Percentiles rank a stretch among this genome's conserved stretches.
Conservation (phyloP, 805 yeast species). For the Wickerhamomyces bovis region DNA sequence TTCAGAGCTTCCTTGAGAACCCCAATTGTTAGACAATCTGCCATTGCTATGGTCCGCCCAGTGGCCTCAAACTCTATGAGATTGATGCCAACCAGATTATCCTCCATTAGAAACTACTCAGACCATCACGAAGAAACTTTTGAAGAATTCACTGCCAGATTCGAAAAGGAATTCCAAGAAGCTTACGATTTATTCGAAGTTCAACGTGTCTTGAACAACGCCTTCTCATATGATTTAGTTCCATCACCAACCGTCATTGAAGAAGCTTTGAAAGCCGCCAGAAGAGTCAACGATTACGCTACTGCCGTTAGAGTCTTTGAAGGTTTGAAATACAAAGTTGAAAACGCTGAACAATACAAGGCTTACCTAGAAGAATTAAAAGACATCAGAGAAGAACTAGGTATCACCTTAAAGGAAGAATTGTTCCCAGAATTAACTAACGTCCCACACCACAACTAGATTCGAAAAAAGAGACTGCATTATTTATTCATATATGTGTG, state of each 20-base stretch:
- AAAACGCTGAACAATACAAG: constrained; percentile 86
- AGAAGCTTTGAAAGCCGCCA: constrained; percentile 94
- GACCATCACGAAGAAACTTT: constrained; percentile 84
- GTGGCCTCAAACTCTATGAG: constrained; percentile 6
- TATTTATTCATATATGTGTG: neutral
- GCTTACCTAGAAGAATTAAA: constrained; percentile 94
- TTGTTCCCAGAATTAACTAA: constrained; percentile 44
- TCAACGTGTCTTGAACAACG: constrained; percentile 93
- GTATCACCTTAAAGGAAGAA: constrained; percentile 89
- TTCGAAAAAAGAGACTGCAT: neutral
- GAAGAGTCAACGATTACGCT: constrained; percentile 98
- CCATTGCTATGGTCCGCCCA: constrained; percentile 15
- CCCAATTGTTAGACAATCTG: constrained; percentile 15
- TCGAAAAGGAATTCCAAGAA: constrained; percentile 93
- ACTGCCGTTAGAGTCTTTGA: constrained; percentile 98
- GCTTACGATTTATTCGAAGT: constrained; percentile 86
- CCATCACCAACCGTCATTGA: constrained; percentile 96
- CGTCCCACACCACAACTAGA: constrained; percentile 20
- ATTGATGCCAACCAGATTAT: constrained; percentile 11
- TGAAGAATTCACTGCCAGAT: constrained; percentile 86
- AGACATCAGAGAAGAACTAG: constrained; percentile 86
- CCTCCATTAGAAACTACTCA: constrained; percentile 62
- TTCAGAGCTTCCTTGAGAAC: constrained; percentile 17
- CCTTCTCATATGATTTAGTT: constrained; percentile 96
- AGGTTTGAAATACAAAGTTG: constrained; percentile 94